phyloP scores from a whole-genome alignment of 768 basidiomycete species.

The Phaeolepiota aurea region DNA sequence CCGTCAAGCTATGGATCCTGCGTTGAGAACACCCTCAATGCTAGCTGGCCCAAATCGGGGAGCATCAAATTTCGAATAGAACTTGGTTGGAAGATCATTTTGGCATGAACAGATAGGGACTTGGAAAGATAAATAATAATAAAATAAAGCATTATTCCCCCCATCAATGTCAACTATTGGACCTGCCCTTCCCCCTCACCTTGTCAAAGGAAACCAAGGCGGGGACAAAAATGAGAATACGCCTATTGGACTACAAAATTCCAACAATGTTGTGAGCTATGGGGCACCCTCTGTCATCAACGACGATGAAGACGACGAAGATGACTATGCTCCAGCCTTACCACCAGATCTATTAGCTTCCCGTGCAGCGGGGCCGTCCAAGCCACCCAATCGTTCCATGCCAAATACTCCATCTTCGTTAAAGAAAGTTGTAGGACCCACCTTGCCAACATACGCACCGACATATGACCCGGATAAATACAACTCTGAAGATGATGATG shows the following conservation, averaged over 20 bases:
- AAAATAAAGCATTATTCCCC: too few species aligned
- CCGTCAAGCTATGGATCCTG: too few species aligned
- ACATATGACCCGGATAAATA: constrained; percentile 20
- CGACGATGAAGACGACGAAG: constrained; percentile 36
- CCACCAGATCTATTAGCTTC: constrained; percentile 60
- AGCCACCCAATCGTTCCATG: constrained; percentile 7
- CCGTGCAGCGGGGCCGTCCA: constrained; percentile 22
- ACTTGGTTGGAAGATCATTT: too few species aligned
- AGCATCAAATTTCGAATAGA: too few species aligned
- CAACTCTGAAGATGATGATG: constrained; percentile 24
- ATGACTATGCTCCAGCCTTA: constrained; percentile 65
- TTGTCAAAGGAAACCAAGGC: constrained; percentile 19
- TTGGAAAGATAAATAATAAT: too few species aligned
- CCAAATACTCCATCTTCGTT: constrained; percentile 12
- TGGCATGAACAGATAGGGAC: too few species aligned
- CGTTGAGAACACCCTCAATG: too few species aligned
- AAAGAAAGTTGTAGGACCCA: constrained; percentile 42
- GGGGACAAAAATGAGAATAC: constrained; percentile 22
- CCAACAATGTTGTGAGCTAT: background rate
- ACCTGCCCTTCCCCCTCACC: constrained; percentile 46
- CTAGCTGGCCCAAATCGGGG: too few species aligned
- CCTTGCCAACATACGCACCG: constrained; percentile 34
- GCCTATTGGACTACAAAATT: constrained; percentile 2
- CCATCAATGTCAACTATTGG: constrained; percentile 42
- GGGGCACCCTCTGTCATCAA: constrained; percentile 3